Evolutionary conservation across 2,329 filamentous ascomycete genomes (phyloP), one percentile per base, ranked within the genome.

Genomic region (Arthrobotrys sphaeroides): DNA sequence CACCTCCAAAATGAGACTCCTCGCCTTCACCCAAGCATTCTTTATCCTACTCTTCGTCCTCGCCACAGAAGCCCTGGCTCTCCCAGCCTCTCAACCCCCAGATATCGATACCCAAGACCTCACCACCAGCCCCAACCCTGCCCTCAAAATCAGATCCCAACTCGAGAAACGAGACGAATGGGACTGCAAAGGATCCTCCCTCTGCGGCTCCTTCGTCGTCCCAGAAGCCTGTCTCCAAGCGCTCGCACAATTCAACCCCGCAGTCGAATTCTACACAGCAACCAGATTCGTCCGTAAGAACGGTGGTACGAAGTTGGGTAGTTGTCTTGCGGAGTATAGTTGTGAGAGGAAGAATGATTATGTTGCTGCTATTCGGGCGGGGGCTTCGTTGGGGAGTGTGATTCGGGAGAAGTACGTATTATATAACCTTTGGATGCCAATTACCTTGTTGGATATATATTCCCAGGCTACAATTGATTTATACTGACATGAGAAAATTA

Each of bases 171-270:
- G 65, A 22, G 65, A 69, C 51, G 61, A 42, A 1, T 60, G 36
- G n/a, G 65, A 69, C 40, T 69, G 65, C 40, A 69, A 69, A 9
- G 65, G 65, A 16, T 69, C 65, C 28, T 7, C 28, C 9, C 20
- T 69, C 20, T 69, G 65, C 40, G 5, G 26, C n/a, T n/a, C n/a
- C 12, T 26, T 42, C 28, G 10, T 60, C 20, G 31, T n/a, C 22
- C 33, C 33, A 1, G 28, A 61, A n/a, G 10, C 24, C 12, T 69
- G 65, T 22, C 40, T 22, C 16, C 33, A 51, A 69, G 65, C 65
- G 0, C 26, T 36, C n/a, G 16, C 33, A n/a, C 38, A 60, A 18
- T 60, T 60, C 43, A 31, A 45, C 18, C 38, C 47, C 18, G n/a
- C 28, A 13, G 61, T 65, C 2, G 53, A 43, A 31, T 65, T 53